These are phyloP conservation scores for Halteria grandinella DNA, from an alignment of 73 alveolate species.

Conservation along the genomic window DNA sequence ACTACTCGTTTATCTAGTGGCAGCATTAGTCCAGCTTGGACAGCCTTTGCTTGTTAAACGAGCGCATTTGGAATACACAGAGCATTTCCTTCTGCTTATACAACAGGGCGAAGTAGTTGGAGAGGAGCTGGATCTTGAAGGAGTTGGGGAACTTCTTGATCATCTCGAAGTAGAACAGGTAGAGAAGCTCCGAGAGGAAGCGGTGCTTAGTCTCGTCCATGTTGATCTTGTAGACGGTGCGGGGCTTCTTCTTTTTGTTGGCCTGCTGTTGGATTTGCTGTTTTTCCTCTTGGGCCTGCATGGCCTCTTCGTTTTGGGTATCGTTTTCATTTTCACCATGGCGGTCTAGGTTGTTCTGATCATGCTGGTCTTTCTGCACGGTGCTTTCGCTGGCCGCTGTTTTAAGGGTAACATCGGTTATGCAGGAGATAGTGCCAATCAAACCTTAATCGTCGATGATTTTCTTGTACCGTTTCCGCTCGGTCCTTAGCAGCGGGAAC, in stretches of 20 bases:
- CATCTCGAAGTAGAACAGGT: slow-evolving; percentile 10
- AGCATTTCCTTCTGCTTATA: slow-evolving; percentile 23
- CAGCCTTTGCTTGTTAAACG: not conserved
- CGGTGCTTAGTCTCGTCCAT: not conserved
- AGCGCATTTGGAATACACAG: not conserved
- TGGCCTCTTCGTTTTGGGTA: not conserved
- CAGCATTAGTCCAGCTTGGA: not conserved
- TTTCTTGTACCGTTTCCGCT: slow-evolving; percentile 16
- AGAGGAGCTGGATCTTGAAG: slow-evolving; percentile 9
- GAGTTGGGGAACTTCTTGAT: not conserved
- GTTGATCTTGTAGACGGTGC: not conserved
- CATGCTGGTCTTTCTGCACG: not conserved
- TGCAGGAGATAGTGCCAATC: slow-evolving; percentile 17
- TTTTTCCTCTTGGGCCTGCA: not conserved
- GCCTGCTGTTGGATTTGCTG: not conserved
- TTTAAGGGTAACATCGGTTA: not conserved
- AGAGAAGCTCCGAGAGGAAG: slow-evolving; percentile 9
- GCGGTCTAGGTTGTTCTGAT: too few species aligned
- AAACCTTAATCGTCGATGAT: slow-evolving; percentile 44
- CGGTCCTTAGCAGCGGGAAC: not conserved
- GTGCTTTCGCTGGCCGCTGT: not conserved
- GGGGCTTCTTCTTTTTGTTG: not conserved
- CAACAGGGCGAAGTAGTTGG: slow-evolving; percentile 12
- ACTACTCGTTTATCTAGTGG: not conserved
- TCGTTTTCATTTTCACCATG: not conserved